phyloP scores from a whole-genome alignment of 164 flowering plant genomes.

The Hamamelis virginiana region DNA sequence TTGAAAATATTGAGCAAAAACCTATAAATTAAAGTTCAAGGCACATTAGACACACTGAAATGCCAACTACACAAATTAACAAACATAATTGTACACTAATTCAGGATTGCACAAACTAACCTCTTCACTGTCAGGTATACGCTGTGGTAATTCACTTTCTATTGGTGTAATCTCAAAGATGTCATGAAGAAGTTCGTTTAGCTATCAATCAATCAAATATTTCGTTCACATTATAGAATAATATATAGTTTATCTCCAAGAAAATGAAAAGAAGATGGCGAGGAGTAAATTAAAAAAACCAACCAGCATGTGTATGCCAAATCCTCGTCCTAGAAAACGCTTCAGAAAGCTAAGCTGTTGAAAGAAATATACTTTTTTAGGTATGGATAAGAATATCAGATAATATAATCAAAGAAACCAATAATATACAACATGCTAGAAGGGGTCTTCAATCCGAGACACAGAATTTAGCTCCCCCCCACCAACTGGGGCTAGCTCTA shows the following conservation, averaged over 20 bases:
- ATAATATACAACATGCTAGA: no score
- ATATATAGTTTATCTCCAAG: not conserved
- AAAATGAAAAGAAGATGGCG: not conserved
- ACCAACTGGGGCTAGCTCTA: no score
- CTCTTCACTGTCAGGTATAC: conserved; percentile 9
- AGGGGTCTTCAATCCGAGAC: no score
- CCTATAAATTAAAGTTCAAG: not conserved
- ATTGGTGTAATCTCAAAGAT: conserved; percentile 16
- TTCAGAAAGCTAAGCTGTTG: conserved; percentile 21
- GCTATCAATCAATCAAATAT: conserved; percentile 2
- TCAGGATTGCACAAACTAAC: not conserved
- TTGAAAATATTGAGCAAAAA: not conserved
- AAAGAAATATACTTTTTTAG: no score
- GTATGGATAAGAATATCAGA: no score
- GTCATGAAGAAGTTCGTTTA: conserved; percentile 13
- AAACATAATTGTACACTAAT: not conserved
- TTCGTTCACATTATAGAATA: not conserved
- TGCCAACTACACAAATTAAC: no score
- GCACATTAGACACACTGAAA: not conserved
- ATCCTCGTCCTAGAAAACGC: conserved; percentile 21
- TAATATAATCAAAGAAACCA: no score
- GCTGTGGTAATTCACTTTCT: not conserved
- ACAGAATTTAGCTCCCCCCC: no score
- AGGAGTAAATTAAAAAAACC: conserved; percentile 4
- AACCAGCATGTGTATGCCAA: conserved; percentile 22